Evolutionary conservation across 768 basidiomycete genomes (phyloP), one percentile per base, ranked within the genome.

Genomic region (Crassisporium funariophilum): DNA sequence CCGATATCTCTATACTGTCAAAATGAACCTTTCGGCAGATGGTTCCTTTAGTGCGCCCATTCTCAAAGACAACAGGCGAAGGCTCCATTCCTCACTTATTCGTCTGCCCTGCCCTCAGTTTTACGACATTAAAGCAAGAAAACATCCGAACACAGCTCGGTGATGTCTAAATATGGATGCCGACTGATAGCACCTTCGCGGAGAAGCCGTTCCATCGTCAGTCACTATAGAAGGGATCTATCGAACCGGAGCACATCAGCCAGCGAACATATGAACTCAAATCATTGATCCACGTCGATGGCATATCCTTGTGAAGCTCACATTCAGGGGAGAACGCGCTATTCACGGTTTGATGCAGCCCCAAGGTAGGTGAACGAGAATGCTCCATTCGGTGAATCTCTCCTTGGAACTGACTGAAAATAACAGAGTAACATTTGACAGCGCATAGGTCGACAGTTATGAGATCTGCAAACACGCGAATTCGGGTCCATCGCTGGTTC

Each of bases 191-290:
- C n/a, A n/a, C n/a, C n/a, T n/a, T n/a, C n/a, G n/a, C n/a, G n/a
- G n/a, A n/a, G n/a, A n/a, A n/a, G n/a, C n/a, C n/a, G n/a, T n/a
- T n/a, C n/a, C n/a, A n/a, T n/a, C n/a, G n/a, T n/a, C 17, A 35
- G 20, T 19, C 31, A 23, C 17, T 22, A 34, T 35, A 34, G 44
- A 46, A 46, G 35, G 44, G 35, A 46, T 37, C 44, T 37, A 38
- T 38, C 36, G 27, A 25, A 29, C 29, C 24, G 25, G 33, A 23
- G 34, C 13, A 25, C 16, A 27, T 10, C 41, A 43, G 16, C 22
- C n/a, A 35, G 23, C 13, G 12, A 20, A 17, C 23, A 24, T n/a
- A 25, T 23, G n/a, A 33, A 29, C 21, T 44, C 33, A 35, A 33
- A 44, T 35, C 43, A 44, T 20, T 42, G 41, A 42, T 43, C n/a